phyloP scores from a whole-genome alignment of 306 rosid genomes.

The Lathyrus oleraceus region DNA sequence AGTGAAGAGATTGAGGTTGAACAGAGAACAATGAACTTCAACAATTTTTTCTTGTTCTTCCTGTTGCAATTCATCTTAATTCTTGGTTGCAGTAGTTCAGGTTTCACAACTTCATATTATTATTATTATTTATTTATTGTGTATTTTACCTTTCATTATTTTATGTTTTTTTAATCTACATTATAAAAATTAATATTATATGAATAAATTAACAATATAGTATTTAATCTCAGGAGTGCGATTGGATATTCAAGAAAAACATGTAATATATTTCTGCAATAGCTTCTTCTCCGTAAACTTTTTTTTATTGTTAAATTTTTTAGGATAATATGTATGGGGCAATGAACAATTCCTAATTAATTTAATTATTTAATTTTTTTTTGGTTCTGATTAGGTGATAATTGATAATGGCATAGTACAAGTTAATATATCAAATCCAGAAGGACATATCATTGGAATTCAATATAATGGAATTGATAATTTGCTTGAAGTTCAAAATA shows the following conservation, averaged over 20 bases:
- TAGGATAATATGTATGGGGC: background rate
- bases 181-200: conserved; percentile 2
- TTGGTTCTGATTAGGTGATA: conserved; percentile 53
- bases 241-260: conserved; percentile 54
- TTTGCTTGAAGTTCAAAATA: conserved; percentile 71
- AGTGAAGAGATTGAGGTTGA: background rate
- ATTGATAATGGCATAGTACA: conserved; percentile 89
- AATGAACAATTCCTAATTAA: background rate
- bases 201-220: conserved; percentile 30
- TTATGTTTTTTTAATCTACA: background rate
- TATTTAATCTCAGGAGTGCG: conserved; percentile 46
- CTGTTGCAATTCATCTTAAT: conserved; percentile 18
- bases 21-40: conserved; percentile 25
- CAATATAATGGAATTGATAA: conserved; percentile 79
- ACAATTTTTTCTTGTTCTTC: conserved; percentile 23
- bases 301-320: conserved; percentile 21
- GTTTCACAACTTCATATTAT: background rate
- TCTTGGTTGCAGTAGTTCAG: conserved; percentile 32
- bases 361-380: background rate
- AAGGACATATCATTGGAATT: conserved; percentile 73
- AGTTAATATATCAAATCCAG: conserved; percentile 78
- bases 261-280: conserved; percentile 43
- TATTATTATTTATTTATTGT: no score
- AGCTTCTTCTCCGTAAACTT: conserved; percentile 29
- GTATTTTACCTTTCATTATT: background rate